Evolutionary conservation across 805 yeast species (phyloP), one percentile per base, ranked within the genome.

Genomic region (Metschnikowia colocasiae): DNA sequence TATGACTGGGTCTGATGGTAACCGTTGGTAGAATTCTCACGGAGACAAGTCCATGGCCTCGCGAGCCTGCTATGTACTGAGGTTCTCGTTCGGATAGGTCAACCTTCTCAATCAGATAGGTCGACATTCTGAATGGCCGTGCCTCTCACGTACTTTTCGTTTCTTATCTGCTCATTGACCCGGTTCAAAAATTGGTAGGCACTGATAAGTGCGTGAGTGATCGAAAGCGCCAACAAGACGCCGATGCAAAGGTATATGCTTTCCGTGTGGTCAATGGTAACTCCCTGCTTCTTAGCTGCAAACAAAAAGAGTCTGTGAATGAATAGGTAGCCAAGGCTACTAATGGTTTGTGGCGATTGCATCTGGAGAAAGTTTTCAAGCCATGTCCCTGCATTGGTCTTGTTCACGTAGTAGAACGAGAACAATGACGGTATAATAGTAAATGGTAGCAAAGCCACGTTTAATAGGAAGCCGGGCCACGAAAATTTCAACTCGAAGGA

Each of bases 121-220:
- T 50, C 64, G 32, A 62, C 41, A 56, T 75, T 78, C 53, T 78
- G 79, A 46, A 80, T 67, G 3, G 81, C 76, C 55, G 80, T 74
- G 1, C 85, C 85, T 43, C 72, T 71, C 10, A 80, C 80, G 50
- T 80, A 81, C 49, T 73, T 71, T 53, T 80, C 82, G 48, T 78
- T 78, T 57, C 76, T 79, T n/a, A 81, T 81, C 53, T 72, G 71
- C 40, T 74, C 73, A 41, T 69, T 65, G 35, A 75, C 57, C 19
- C 46, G 30, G 13, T 23, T 16, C 40, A 55, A 41, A 25, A 46
- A 19, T 20, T 20, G 43, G 31, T 34, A 41, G 8, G 43, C 44
- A 12, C 27, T 40, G 25, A 46, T 12, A 6, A 33, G 22, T 7
- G 23, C 35, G n/a, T 43, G 40, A 3, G 40, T 29, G 18, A 43